Percentiles rank a stretch among this genome's conserved stretches.
These are phyloP conservation scores for Pseudocercospora musae DNA, from an alignment of 2,329 filamentous ascomycete genomes.

Conservation along the genomic window DNA sequence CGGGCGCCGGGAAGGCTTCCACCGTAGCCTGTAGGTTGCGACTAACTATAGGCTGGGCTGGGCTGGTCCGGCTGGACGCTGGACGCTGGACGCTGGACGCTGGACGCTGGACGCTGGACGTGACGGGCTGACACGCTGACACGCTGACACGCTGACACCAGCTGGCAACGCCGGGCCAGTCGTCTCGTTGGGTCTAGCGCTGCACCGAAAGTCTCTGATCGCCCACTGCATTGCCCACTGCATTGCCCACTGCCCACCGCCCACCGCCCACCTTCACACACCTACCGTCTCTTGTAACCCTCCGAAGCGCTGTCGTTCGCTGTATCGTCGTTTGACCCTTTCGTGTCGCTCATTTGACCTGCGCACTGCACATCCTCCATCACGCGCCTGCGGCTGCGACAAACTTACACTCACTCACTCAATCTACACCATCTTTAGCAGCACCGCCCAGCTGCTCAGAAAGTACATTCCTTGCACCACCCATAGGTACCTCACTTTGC, in stretches of 20 bases:
- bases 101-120: too few species aligned
- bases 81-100: too few species aligned
- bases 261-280: neutral
- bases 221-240: too few species aligned
- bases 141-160: neutral
- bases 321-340: neutral
- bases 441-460: neutral
- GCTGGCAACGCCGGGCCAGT: neutral
- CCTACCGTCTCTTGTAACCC: neutral
- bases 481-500: neutral
- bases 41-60: too few species aligned
- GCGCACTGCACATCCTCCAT: neutral
- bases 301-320: conserved; percentile 2
- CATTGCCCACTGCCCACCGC: too few species aligned
- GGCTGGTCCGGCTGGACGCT: too few species aligned
- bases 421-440: neutral
- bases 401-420: neutral
- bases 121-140: too few species aligned
- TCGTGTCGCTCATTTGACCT: conserved; percentile 5
- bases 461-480: conserved; percentile 7
- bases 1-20: too few species aligned
- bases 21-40: too few species aligned
- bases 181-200: neutral
- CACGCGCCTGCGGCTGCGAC: conserved; percentile 8
- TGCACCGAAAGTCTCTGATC: neutral